Conservation (phyloP, 208 protist species). For the Willaertia magna region DNA sequence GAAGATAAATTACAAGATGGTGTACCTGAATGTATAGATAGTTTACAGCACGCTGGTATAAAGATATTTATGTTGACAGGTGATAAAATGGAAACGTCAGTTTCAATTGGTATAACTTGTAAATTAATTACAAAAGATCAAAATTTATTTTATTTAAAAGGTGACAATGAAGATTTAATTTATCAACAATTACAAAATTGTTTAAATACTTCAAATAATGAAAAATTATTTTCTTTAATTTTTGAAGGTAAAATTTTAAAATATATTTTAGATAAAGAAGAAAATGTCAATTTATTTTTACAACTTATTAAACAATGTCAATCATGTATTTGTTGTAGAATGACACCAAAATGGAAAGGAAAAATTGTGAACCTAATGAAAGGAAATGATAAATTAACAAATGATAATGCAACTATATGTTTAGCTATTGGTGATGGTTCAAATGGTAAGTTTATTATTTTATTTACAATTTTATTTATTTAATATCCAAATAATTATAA, state of each 20-base stretch:
- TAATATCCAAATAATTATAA: too few species aligned
- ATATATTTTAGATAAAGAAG: neutral
- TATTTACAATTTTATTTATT: too few species aligned
- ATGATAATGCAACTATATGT: too few species aligned
- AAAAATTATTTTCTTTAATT: too few species aligned
- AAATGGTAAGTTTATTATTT: constrained; percentile 33
- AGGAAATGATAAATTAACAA: neutral
- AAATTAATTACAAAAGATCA: constrained; percentile 17
- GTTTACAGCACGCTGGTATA: constrained; percentile 56
- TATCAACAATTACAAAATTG: neutral
- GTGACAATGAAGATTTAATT: neutral
- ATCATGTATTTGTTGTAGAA: constrained; percentile 28
- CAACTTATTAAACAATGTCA: constrained; percentile 25
- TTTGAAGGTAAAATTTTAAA: neutral
- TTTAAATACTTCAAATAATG: too few species aligned
- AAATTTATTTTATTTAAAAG: neutral
- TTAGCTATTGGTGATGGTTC: constrained; percentile 85
- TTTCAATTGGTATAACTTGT: constrained; percentile 73
- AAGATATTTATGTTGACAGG: constrained; percentile 94
- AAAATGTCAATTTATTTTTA: constrained; percentile 21
- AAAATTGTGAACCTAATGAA: constrained; percentile 51
- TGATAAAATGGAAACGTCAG: constrained; percentile 94
- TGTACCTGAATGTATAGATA: constrained; percentile 68
- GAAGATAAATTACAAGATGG: constrained; percentile 90
- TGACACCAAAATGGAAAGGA: constrained; percentile 80